Evolutionary conservation across 129 eudicot genomes (phyloP).

Genomic region (Flaveria linearis): DNA sequence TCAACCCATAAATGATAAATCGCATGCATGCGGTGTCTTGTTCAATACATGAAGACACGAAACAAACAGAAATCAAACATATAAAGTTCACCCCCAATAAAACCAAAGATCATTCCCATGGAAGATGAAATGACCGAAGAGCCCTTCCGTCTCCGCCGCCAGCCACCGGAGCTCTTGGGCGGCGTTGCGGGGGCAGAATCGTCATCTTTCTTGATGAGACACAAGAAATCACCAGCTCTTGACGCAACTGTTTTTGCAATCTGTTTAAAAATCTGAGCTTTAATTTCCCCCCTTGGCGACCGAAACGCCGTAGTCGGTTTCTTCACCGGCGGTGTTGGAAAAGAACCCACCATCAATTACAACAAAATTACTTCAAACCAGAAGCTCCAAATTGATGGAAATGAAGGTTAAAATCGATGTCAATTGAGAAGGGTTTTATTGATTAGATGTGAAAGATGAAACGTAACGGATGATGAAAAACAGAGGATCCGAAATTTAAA

Average conservation of each 20-base stretch:
- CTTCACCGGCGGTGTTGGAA: conserved; percentile 16
- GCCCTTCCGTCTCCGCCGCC: not conserved
- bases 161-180: not conserved
- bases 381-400: not conserved
- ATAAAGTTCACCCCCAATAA: not conserved
- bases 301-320: conserved; percentile 14
- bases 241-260: conserved; percentile 15
- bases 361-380: not conserved
- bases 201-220: conserved; percentile 22
- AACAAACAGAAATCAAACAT: not conserved
- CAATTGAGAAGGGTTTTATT: not conserved
- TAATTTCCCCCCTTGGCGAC: conserved; percentile 3
- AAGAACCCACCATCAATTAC: conserved; percentile 16
- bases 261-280: conserved; percentile 28
- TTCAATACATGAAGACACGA: not conserved
- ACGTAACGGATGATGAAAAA: conserved; percentile 7
- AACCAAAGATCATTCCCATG: conserved; percentile 26
- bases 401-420: not conserved
- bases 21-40: not conserved
- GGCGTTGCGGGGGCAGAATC: not conserved
- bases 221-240: conserved; percentile 26
- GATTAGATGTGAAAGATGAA: not conserved
- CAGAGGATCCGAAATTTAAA: not conserved
- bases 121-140: too few relatives aligned
- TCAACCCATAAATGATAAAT: not conserved